Evolutionary conservation across 1,284 basidiomycete species (phyloP).

Genomic region (Apiotrichum domesticum): DNA sequence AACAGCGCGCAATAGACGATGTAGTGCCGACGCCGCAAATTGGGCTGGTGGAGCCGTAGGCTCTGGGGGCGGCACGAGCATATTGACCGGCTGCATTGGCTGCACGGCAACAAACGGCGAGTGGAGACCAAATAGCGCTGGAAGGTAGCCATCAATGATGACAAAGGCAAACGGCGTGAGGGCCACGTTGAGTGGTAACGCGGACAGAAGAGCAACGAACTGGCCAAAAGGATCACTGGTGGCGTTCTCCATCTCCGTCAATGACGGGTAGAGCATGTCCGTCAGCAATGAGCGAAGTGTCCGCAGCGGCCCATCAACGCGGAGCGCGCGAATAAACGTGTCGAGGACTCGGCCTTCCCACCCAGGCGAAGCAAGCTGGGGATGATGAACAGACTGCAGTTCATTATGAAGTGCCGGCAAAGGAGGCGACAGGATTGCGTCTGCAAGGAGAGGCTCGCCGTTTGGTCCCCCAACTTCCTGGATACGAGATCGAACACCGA

Average conservation of each 20-base stretch:
- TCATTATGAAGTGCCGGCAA: slow-evolving; percentile 14
- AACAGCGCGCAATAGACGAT: slow-evolving; percentile 9
- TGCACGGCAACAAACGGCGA: slow-evolving; percentile 9
- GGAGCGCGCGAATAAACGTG: slow-evolving; percentile 7
- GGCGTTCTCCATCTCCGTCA: background rate
- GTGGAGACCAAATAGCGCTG: slow-evolving; percentile 8
- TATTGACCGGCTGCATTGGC: background rate
- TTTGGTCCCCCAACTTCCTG: slow-evolving; percentile 14
- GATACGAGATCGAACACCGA: slow-evolving; percentile 22
- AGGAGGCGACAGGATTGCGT: background rate
- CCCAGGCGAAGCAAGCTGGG: slow-evolving; percentile 15
- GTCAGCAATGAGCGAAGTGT: slow-evolving; percentile 10
- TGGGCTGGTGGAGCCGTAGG: slow-evolving; percentile 8
- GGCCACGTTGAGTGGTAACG: slow-evolving; percentile 4
- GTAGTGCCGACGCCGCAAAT: slow-evolving; percentile 8
- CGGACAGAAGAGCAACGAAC: slow-evolving; percentile 9
- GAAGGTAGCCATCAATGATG: slow-evolving; percentile 12
- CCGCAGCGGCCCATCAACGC: slow-evolving; percentile 8
- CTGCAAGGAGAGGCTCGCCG: slow-evolving; percentile 1
- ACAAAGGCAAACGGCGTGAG: slow-evolving; percentile 6
- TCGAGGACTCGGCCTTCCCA: slow-evolving; percentile 18
- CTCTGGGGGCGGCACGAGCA: background rate
- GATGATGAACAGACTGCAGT: slow-evolving; percentile 19
- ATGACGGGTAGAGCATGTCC: slow-evolving; percentile 16
- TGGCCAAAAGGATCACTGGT: slow-evolving; percentile 5